A percentile compares a stretch with the other conserved stretches of the same genome.
These are phyloP conservation scores for Nakaseomyces delphensis DNA, from an alignment of 1,139 yeast species.

Conservation along the genomic window DNA sequence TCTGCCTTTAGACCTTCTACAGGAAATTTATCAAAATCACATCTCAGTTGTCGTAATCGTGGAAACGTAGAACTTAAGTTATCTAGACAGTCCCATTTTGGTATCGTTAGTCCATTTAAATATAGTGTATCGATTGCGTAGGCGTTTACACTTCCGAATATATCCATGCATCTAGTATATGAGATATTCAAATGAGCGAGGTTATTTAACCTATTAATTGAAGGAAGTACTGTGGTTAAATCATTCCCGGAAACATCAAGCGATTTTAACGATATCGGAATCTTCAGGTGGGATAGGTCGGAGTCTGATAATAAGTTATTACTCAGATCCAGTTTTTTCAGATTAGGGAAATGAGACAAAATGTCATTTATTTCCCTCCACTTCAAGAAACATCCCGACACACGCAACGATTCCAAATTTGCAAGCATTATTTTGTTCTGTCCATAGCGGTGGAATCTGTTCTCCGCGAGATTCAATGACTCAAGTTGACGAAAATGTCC, in stretches of 20 bases:
- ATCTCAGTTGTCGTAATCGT: background rate
- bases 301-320: background rate
- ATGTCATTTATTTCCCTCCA: conserved; percentile 19
- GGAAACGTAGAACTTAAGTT: conserved; percentile 33
- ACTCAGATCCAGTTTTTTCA: conserved; percentile 6
- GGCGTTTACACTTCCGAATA: conserved; percentile 10
- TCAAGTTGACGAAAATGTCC: conserved; percentile 34
- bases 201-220: background rate
- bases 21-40: background rate
- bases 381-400: conserved; percentile 6
- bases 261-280: conserved; percentile 29
- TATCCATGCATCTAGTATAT: conserved; percentile 33
- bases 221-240: background rate
- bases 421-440: background rate
- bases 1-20: background rate
- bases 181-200: conserved; percentile 37
- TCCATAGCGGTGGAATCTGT: conserved; percentile 36
- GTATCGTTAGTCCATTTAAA: conserved; percentile 40
- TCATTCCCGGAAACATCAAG: conserved; percentile 10
- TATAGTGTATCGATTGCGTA: conserved; percentile 31
- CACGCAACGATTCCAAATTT: background rate
- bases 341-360: background rate
- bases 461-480: conserved; percentile 54
- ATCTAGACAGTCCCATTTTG: conserved; percentile 45
- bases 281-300: background rate